Base-by-base conservation (phyloP, 1,139 yeast species). In the Geotrichum reessii region DNA sequence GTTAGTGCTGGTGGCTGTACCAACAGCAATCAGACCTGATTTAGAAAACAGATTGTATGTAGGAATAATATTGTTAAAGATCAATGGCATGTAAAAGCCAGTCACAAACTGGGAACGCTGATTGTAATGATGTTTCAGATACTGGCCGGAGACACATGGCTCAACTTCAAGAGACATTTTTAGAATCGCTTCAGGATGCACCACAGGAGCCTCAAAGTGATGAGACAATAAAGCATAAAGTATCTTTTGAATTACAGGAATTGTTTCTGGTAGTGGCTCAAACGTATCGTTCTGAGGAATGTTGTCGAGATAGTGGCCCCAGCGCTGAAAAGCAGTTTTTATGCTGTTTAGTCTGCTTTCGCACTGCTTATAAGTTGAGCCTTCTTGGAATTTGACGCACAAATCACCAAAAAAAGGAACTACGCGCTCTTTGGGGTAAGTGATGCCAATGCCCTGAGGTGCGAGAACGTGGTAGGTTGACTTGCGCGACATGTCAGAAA, bases 391-490 rank as follows among this genome's bases (percentile, higher is more conserved):
- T 60, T 73, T 73, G n/a, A 81, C 78, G 33, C 78, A 74, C 59
- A 92, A 76, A 69, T 92, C 98, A 21, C 97, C 97, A 75, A 90
- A 92, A 70, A 86, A 92, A 0, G 98, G 97, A 51, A 93, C 85
- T 11, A 89, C 96, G 54, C 83, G 81, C 58, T 84, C 85, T 67
- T 88, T 87, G 0, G 95, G 82, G 66, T 87, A 89, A 1, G 82
- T 77, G 63, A 82, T 82, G 37, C 97, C 96, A 64, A 91, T 79
- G 6, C 95, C 95, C 66, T 95, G 87, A 2, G 97, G 95, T 0
- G 96, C 96, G 77, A 87, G 81, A 11, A 87, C 88, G 69, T 87
- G 91, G 65, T 82, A 86, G 1, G 84, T 76, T 62, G 78, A 80
- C 59, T 78, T 77, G 33, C 77, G 69, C 37, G 73, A 65, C 27